Percentiles rank a stretch among this genome's conserved stretches.
These are phyloP conservation scores for Emergomyces pasteurianus DNA, from an alignment of 2,329 filamentous ascomycete species.

Conservation along the genomic window DNA sequence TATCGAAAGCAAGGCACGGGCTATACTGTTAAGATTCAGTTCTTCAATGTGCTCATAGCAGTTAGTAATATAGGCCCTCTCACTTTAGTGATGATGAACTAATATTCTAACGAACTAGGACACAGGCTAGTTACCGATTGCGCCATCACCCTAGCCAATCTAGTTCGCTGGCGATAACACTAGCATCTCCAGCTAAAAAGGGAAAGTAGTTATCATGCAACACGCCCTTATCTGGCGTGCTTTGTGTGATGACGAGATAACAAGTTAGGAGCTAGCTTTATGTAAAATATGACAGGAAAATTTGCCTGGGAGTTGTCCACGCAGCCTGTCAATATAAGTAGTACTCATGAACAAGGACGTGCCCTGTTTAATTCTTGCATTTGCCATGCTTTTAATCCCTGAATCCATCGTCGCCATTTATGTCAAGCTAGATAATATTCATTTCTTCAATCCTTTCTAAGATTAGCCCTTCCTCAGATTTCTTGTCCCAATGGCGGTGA, in stretches of 20 bases:
- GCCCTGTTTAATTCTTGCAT: background rate
- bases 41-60: background rate
- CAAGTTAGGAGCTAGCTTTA: background rate
- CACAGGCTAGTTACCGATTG: background rate
- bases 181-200: background rate
- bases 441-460: background rate
- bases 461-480: background rate
- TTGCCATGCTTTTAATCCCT: background rate
- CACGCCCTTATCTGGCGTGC: constrained; percentile 5
- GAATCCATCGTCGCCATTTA: background rate
- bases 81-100: background rate
- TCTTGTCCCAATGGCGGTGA: background rate
- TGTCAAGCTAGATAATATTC: background rate
- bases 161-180: background rate
- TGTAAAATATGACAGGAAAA: background rate
- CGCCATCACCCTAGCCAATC: background rate
- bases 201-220: constrained; percentile 1
- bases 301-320: background rate
- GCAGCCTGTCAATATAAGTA: background rate
- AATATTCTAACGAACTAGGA: background rate
- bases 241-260: background rate
- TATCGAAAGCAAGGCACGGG: background rate
- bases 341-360: background rate
- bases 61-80: background rate
- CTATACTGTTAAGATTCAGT: background rate